A percentile compares a stretch with the other conserved stretches of the same genome.
Evolutionary conservation across 768 basidiomycete genomes (phyloP).

Genomic region (Amanita polypyramis): DNA sequence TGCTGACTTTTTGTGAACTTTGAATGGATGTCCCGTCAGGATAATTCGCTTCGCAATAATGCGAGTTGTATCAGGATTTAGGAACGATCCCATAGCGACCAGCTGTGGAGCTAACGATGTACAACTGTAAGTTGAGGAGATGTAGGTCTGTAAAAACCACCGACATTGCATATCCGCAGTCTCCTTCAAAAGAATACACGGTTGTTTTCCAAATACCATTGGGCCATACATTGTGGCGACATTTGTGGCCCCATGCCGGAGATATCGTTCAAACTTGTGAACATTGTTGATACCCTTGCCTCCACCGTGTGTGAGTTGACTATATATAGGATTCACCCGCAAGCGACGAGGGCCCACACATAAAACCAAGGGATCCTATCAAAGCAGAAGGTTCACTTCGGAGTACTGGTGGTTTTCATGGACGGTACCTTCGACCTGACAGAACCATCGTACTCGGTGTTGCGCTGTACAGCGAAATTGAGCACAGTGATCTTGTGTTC

Average conservation of each 20-base stretch:
- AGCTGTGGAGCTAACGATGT: slow-evolving; percentile 54
- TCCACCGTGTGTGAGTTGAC: slow-evolving; percentile 84
- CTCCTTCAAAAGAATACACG: slow-evolving; percentile 70
- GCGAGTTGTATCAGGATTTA: slow-evolving; percentile 84
- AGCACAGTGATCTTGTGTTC: slow-evolving; percentile 93
- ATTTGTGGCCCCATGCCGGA: slow-evolving; percentile 69
- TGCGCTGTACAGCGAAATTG: slow-evolving; percentile 88
- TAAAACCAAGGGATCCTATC: slow-evolving; percentile 77
- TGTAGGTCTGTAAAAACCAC: slow-evolving; percentile 7
- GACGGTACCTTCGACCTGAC: slow-evolving; percentile 77
- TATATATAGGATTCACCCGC: slow-evolving; percentile 79
- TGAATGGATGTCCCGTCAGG: slow-evolving; percentile 93
- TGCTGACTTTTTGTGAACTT: slow-evolving; percentile 93
- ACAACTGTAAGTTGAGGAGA: slow-evolving; percentile 6
- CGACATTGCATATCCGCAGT: slow-evolving; percentile 56
- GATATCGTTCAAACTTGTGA: slow-evolving; percentile 90
- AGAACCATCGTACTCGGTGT: slow-evolving; percentile 85
- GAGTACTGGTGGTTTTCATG: not conserved
- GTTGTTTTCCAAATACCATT: slow-evolving; percentile 75
- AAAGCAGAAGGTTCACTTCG: not conserved
- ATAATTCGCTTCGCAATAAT: slow-evolving; percentile 91
- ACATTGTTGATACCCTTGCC: slow-evolving; percentile 93
- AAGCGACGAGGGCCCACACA: slow-evolving; percentile 85
- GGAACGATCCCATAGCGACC: slow-evolving; percentile 82
- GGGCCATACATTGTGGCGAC: slow-evolving; percentile 90